Evolutionary conservation across 352 stramenopile species (phyloP), one percentile per base, ranked within the genome.

Genomic region (Globisporangium acanthophoron): DNA sequence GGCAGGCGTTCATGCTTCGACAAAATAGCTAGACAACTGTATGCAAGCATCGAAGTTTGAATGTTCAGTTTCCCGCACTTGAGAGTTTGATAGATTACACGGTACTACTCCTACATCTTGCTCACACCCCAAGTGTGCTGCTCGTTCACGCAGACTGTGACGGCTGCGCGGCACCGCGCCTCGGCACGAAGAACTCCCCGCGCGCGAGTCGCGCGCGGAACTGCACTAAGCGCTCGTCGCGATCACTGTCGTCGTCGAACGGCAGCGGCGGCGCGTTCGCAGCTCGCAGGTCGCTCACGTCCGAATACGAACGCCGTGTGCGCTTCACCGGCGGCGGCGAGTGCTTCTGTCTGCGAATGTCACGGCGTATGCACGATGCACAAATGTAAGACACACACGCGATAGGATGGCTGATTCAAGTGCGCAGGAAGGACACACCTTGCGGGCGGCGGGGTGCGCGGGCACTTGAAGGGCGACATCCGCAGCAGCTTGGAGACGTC

Each of bases 191-290:
- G 24, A 62, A 61, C 35, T 58, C 46, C 21, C 51, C 31, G 21
- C 51, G 24, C 16, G 45, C 55, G 20, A 62, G 43, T 16, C 70
- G 64, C 1, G n/a, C 44, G 21, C 69, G 61, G 41, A 75, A 54
- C 40, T 46, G 56, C 39, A 39, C 29, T 21, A 62, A 48, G 20
- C 59, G 66, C 18, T 61, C 69, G 35, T 70, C 56, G 18, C 33
- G 33, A 11, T 51, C 67, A 47, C 62, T 63, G 11, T 71, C 68
- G 20, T 75, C 65, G 47, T 60, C 5, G 24, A 76, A 71, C 20
- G 69, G 69, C 58, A 73, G 18, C 7, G 56, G 48, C 16, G 47
- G 48, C n/a, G 24, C 15, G 13, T 49, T 51, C n/a, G n/a, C 56
- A 15, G 5, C 50, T n/a, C 52, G 58, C 18, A 3, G 20, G 18